Evolutionary conservation across 345 rosid genomes (phyloP).

Genomic region (Sonneratia caseolaris): DNA sequence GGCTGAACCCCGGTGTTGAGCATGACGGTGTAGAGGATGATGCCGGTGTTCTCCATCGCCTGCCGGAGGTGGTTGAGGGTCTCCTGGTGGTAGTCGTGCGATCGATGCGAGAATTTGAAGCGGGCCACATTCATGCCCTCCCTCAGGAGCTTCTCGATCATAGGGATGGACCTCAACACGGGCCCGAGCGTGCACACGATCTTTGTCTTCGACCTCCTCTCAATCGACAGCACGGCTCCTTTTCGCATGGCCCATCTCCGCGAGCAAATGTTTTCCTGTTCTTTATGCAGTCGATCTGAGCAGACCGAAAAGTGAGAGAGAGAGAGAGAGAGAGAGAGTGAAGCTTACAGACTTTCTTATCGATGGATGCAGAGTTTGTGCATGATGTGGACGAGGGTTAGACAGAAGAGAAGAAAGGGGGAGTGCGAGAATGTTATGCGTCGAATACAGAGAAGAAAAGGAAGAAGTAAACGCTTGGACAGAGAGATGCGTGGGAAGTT

Average conservation of each 20-base stretch:
- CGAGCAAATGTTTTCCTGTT: not conserved
- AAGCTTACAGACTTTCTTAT: not conserved
- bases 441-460: not conserved
- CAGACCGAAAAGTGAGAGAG: not conserved
- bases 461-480: not conserved
- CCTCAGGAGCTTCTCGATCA: constrained; percentile 71
- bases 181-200: constrained; percentile 96
- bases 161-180: constrained; percentile 66
- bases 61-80: constrained; percentile 78
- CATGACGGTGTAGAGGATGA: constrained; percentile 91
- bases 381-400: not conserved
- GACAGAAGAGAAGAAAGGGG: not conserved
- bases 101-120: constrained; percentile 96
- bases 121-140: constrained; percentile 99
- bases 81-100: constrained; percentile 88
- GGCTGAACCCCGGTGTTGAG: constrained; percentile 75
- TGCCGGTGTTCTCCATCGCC: constrained; percentile 82
- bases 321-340: not conserved
- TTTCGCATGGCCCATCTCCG: not conserved
- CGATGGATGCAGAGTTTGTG: not conserved
- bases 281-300: no score
- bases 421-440: not conserved
- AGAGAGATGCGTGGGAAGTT: not conserved
- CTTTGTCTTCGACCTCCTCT: constrained; percentile 80
- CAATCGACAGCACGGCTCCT: constrained; percentile 13